These are phyloP conservation scores for Torulaspora pretoriensis DNA, from an alignment of 1,139 yeast genomes.

Conservation along the genomic window DNA sequence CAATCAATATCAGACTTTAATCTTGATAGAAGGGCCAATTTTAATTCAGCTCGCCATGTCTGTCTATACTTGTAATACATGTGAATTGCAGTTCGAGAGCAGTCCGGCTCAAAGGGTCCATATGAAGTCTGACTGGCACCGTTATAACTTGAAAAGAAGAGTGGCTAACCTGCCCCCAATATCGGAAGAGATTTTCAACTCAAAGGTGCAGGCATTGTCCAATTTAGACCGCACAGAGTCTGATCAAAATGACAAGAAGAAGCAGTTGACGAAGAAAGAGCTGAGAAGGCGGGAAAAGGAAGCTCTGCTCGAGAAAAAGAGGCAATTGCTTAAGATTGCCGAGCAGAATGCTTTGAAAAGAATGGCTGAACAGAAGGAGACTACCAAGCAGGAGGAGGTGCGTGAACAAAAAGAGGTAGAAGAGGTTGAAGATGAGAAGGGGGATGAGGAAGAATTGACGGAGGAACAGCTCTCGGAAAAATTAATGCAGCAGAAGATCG, in stretches of 20 bases:
- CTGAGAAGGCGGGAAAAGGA: constrained; percentile 61
- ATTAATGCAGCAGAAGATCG: constrained; percentile 52
- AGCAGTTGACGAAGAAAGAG: constrained; percentile 56
- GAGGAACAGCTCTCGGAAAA: constrained; percentile 50
- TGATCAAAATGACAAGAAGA: constrained; percentile 39
- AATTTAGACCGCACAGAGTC: constrained; percentile 45
- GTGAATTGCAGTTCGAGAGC: constrained; percentile 70
- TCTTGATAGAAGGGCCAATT: not conserved
- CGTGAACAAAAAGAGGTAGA: constrained; percentile 15
- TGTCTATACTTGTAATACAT: constrained; percentile 79
- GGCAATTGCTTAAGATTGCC: constrained; percentile 57
- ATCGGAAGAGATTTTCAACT: constrained; percentile 70
- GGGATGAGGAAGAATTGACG: constrained; percentile 32
- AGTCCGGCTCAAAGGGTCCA: constrained; percentile 83
- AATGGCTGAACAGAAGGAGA: constrained; percentile 35
- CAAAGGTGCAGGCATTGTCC: constrained; percentile 54
- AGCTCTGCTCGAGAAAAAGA: constrained; percentile 58
- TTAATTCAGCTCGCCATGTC: constrained; percentile 15
- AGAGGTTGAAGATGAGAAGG: constrained; percentile 17
- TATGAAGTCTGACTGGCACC: constrained; percentile 88
- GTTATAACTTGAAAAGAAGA: constrained; percentile 88
- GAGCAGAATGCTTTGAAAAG: constrained; percentile 48
- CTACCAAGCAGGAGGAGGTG: constrained; percentile 23
- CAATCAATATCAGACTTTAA: not conserved
- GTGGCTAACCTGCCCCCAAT: constrained; percentile 87